Percentiles rank a stretch among this genome's conserved stretches.
Evolutionary conservation across 768 basidiomycete species (phyloP).

Genomic region (Hygrocybe coccinea): DNA sequence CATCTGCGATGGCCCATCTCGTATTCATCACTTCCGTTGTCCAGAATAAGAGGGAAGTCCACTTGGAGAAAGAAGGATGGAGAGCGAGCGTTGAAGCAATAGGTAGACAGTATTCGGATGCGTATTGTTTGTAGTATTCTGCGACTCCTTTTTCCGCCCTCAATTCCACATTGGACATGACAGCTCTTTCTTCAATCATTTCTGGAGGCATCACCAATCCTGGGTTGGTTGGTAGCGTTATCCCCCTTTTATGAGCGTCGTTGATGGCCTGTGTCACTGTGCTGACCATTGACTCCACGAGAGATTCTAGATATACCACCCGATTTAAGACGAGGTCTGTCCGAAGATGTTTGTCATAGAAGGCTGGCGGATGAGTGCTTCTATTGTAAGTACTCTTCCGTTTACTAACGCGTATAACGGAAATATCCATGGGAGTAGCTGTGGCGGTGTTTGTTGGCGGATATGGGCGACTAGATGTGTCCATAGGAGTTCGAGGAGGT

Average conservation of each 20-base stretch:
- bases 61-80: not conserved
- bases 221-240: not conserved
- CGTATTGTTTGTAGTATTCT: not conserved
- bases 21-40: not conserved
- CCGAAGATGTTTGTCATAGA: not conserved
- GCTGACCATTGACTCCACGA: not conserved
- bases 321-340: not conserved
- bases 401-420: no score
- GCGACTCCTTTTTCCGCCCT: not conserved
- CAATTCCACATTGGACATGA: not conserved
- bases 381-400: not conserved
- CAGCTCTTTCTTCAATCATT: not conserved
- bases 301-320: not conserved
- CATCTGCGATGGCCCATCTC: not conserved
- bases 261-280: not conserved
- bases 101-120: conserved; percentile 1
- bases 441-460: not conserved
- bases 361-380: conserved; percentile 6
- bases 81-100: conserved; percentile 6
- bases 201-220: not conserved
- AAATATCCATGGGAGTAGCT: not conserved
- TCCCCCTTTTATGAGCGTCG: no score
- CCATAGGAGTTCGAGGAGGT: no score
- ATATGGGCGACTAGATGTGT: no score
- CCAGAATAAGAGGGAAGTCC: not conserved